These are phyloP conservation scores for Colletotrichum gigasporum DNA, from an alignment of 2,329 filamentous ascomycete species.

Conservation along the genomic window DNA sequence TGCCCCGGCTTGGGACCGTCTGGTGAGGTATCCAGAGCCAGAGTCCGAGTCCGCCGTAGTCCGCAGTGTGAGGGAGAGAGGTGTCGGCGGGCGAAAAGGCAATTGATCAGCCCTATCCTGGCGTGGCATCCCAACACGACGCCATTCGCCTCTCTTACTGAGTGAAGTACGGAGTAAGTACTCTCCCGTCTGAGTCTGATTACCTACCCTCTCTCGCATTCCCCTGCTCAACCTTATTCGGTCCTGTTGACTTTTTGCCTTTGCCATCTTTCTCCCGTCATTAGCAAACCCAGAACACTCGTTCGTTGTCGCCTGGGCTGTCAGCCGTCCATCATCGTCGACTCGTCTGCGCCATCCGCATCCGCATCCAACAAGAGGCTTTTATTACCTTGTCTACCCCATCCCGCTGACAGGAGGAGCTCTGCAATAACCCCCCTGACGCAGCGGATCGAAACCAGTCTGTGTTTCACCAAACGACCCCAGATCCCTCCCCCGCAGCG, in stretches of 20 bases:
- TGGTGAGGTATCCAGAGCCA: too few species aligned
- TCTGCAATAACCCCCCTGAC: background rate
- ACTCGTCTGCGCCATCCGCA: background rate
- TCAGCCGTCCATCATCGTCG: background rate
- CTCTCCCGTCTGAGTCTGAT: slow-evolving; percentile 13
- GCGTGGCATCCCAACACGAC: slow-evolving; percentile 19
- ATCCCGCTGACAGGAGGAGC: too few species aligned
- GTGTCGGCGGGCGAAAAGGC: background rate
- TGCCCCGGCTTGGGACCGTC: too few species aligned
- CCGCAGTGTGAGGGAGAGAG: background rate
- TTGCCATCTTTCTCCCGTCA: slow-evolving; percentile 7
- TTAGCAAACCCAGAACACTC: background rate
- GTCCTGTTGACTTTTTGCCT: background rate
- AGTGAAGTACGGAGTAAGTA: too few species aligned
- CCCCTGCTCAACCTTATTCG: background rate
- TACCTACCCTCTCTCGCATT: background rate
- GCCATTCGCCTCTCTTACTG: slow-evolving; percentile 17
- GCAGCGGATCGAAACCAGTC: slow-evolving; percentile 25
- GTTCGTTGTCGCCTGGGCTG: background rate
- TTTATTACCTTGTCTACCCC: too few species aligned
- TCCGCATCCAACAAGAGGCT: too few species aligned
- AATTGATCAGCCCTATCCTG: slow-evolving; percentile 30
- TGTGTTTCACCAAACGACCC: slow-evolving; percentile 30
- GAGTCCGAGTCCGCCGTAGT: background rate
- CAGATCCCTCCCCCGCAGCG: slow-evolving; percentile 30